Evolutionary conservation across 257 asterid genomes (phyloP).

Genomic region (Petrea volubilis): DNA sequence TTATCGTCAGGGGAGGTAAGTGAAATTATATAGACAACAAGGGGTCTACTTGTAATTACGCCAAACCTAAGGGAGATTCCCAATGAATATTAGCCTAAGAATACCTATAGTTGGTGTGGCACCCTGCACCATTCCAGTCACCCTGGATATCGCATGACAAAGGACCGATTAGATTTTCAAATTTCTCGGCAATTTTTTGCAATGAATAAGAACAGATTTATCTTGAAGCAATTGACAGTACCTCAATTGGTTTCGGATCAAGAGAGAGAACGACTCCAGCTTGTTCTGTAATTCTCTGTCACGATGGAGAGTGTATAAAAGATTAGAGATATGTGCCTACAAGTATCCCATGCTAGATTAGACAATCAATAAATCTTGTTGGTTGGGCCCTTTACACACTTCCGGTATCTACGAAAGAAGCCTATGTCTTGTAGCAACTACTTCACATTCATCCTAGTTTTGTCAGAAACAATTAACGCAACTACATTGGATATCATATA

Average conservation of each 20-base stretch:
- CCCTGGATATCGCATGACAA: slow-evolving; percentile 48
- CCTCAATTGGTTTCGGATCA: slow-evolving; percentile 97
- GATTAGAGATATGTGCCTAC: not conserved
- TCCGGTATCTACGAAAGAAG: too few species aligned
- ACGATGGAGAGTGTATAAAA: slow-evolving; percentile 4
- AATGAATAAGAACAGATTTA: not conserved
- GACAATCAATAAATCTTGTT: not conserved
- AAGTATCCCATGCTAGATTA: not conserved
- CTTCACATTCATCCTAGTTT: too few species aligned
- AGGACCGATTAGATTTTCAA: slow-evolving; percentile 10
- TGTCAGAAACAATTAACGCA: too few species aligned
- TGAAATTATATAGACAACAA: too few species aligned
- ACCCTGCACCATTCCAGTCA: slow-evolving; percentile 99
- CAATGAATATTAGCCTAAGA: not conserved
- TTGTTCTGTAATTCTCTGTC: slow-evolving; percentile 97
- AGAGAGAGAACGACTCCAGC: slow-evolving; percentile 93
- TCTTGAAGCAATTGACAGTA: slow-evolving; percentile 19
- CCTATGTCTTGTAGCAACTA: too few species aligned
- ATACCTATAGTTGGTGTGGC: slow-evolving; percentile 93
- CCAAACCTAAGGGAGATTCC: too few species aligned
- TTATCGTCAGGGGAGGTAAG: too few species aligned
- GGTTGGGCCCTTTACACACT: too few species aligned
- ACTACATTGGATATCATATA: too few species aligned
- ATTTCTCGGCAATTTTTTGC: not conserved
- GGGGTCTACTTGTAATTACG: too few species aligned